Base-by-base conservation (phyloP, 176 grass and related monocot genomes). In the Alloteropsis semialata region DNA sequence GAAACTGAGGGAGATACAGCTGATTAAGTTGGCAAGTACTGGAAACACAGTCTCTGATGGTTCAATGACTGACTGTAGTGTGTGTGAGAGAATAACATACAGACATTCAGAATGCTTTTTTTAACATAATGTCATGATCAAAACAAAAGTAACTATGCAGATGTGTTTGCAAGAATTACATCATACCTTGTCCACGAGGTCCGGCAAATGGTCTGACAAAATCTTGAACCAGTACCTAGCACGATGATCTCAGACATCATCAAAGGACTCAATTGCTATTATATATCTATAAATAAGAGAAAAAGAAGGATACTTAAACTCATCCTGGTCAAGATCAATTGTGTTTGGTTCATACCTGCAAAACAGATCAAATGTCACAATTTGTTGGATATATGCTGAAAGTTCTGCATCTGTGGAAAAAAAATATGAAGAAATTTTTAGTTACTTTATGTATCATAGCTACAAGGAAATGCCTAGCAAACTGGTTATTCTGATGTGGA, bases 291-390 rank as follows among this genome's bases (percentile, higher is more conserved):
- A 81, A 77, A 65, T 69, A 89, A 83, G 76, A 58, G 84, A 55
- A 34, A 75, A 19, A 78, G 83, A 84, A 78, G 53, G 86, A 62
- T 95, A 98, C 96, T 95, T 92, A 83, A 90, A 90, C 87, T 98
- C 96, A 90, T 90, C 81, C 60, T 82, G 92, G 81, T 92, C 83
- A 16, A 98, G 96, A 87, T 98, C 96, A 79, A 95, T 95, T 73
- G 96, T 95, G 62, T 98, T 98, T 27, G 96, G 96, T 69, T 98
- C 96, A 88, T 98, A 98, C 76, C 96, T 98, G 79, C 86, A 91
- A 82, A 72, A 82, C 32, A 82, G 21, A 91, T 58, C 25, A 63
- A 43, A 46, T 54, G 77, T 51, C 75, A 82, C 12, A 65, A 81
- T 69, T 74, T 74, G 46, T 80, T 76, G 32, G 32, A 43, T 69